phyloP scores from a whole-genome alignment of 352 stramenopile species.

The Pythium aphanidermatum region DNA sequence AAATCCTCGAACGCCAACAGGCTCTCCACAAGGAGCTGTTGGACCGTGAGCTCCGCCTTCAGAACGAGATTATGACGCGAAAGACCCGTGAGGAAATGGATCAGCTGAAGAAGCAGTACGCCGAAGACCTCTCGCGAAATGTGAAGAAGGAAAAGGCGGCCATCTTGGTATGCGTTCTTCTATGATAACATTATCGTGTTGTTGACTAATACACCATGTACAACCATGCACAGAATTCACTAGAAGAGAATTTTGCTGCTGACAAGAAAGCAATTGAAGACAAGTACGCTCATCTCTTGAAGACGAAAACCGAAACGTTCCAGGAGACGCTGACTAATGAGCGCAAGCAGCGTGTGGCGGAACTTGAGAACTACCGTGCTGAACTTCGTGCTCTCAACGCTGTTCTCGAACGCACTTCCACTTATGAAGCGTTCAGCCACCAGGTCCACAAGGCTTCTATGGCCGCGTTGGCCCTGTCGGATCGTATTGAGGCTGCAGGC shows the following conservation, averaged over 20 bases:
- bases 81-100: conserved; percentile 57
- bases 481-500: conserved; percentile 71
- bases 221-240: conserved; percentile 29
- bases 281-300: conserved; percentile 37
- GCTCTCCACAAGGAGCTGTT: conserved; percentile 71
- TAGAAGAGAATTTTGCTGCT: conserved; percentile 49
- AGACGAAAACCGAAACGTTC: conserved; percentile 45
- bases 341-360: conserved; percentile 48
- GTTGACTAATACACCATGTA: too few species aligned
- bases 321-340: conserved; percentile 54
- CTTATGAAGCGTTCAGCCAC: conserved; percentile 82
- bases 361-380: conserved; percentile 61
- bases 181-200: too few species aligned
- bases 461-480: conserved; percentile 64
- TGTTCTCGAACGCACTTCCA: conserved; percentile 66
- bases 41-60: conserved; percentile 64
- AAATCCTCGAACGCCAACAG: conserved; percentile 58
- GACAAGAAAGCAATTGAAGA: conserved; percentile 64
- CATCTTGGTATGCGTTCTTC: conserved; percentile 24
- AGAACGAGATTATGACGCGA: conserved; percentile 59
- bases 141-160: conserved; percentile 49
- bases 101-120: conserved; percentile 59
- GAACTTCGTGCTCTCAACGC: conserved; percentile 60
- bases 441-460: conserved; percentile 82
- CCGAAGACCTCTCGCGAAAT: conserved; percentile 48